phyloP scores from a whole-genome alignment of 805 yeast species.

The Candida mattraensis region DNA sequence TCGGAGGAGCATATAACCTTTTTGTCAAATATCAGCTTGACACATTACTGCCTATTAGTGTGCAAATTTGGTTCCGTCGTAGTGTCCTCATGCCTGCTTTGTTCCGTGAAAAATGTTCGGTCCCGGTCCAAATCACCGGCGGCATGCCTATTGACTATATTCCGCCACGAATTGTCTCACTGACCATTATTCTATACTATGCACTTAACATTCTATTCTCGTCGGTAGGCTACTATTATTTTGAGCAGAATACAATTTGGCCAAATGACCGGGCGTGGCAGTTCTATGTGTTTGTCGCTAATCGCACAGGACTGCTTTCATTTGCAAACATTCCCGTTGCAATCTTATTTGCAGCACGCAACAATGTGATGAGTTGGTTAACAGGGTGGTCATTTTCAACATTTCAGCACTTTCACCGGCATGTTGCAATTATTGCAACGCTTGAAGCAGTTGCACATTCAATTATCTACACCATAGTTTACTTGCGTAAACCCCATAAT shows the following conservation, averaged over 20 bases:
- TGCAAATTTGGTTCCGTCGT: not conserved
- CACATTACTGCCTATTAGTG: not conserved
- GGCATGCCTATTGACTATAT: not conserved
- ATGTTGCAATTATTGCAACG: not conserved
- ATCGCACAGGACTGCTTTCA: not conserved
- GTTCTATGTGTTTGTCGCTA: not conserved
- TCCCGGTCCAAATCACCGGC: not conserved
- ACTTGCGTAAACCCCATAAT: not conserved
- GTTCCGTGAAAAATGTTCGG: conserved; percentile 1
- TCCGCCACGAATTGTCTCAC: conserved; percentile 1
- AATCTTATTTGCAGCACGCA: not conserved
- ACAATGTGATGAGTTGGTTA: not conserved
- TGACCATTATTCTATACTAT: conserved; percentile 1
- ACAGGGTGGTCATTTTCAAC: conserved; percentile 1
- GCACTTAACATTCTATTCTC: conserved; percentile 1
- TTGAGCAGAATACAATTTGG: not conserved
- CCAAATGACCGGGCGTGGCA: conserved; percentile 1
- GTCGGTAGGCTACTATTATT: not conserved
- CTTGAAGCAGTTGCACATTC: not conserved
- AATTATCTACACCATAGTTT: conserved; percentile 1
- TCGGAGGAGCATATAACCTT: not conserved
- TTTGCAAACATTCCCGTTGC: conserved; percentile 2
- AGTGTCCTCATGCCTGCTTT: not conserved
- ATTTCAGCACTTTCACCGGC: conserved; percentile 2
- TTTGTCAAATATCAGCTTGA: not conserved